phyloP scores from a whole-genome alignment of 106 monocot species.

The Dioscorea alata region DNA sequence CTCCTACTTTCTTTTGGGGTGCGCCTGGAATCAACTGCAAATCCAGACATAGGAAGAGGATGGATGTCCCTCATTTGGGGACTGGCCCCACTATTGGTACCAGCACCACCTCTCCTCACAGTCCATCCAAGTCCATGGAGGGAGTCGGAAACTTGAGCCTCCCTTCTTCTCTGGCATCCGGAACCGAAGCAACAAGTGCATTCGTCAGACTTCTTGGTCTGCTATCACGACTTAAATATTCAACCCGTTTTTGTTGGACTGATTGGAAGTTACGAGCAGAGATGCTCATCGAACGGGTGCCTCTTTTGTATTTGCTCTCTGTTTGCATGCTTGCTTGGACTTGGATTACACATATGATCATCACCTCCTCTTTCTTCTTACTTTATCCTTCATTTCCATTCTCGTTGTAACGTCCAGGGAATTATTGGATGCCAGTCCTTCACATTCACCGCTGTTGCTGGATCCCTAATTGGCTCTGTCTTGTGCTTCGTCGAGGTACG shows the following conservation, averaged over 20 bases:
- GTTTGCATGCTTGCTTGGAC: neutral
- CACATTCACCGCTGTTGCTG: constrained; percentile 34
- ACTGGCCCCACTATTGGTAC: neutral
- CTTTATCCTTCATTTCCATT: neutral
- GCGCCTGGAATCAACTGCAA: too few species aligned
- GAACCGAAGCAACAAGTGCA: neutral
- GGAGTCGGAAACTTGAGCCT: neutral
- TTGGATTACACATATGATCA: neutral
- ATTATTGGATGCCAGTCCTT: constrained; percentile 32
- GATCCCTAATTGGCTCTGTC: constrained; percentile 42
- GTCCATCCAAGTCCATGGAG: neutral
- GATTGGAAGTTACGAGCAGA: neutral
- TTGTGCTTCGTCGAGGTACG: constrained; percentile 35
- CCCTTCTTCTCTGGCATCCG: neutral
- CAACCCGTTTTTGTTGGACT: neutral
- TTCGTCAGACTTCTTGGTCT: neutral
- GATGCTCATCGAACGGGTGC: constrained; percentile 30
- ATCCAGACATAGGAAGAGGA: neutral
- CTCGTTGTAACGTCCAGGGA: constrained; percentile 11
- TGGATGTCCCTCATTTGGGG: neutral
- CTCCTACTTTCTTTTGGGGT: neutral
- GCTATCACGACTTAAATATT: neutral
- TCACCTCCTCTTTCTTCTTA: neutral
- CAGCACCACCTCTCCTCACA: neutral
- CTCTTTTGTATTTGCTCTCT: neutral